Evolutionary conservation across 805 yeast genomes (phyloP).

Genomic region (Lipomyces japonicus): DNA sequence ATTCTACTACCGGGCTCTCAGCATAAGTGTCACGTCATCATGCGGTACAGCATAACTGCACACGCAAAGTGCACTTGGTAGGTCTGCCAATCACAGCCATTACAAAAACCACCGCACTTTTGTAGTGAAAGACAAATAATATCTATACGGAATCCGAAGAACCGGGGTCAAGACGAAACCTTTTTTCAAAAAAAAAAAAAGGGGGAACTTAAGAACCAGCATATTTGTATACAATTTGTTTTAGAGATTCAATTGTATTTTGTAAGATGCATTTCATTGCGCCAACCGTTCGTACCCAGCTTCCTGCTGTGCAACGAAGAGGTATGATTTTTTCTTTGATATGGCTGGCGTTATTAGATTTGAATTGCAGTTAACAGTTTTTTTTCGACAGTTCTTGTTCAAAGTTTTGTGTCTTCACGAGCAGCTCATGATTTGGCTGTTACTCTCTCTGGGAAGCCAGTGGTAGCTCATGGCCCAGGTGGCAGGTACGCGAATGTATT

Average conservation of each 20-base stretch:
- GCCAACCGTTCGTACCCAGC: slow-evolving; percentile 13
- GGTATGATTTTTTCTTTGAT: slow-evolving; percentile 4
- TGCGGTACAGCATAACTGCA: no score
- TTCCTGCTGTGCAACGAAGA: slow-evolving; percentile 6
- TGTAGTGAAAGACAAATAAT: no score
- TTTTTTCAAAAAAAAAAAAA: no score
- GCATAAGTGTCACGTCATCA: no score
- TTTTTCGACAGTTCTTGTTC: not conserved
- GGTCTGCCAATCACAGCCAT: slow-evolving; percentile 1
- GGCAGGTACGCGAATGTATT: slow-evolving; percentile 47
- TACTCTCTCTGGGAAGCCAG: slow-evolving; percentile 71
- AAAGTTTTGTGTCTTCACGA: slow-evolving; percentile 2
- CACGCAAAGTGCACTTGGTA: not conserved
- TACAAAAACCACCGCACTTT: no score
- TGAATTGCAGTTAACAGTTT: not conserved
- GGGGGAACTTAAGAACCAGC: no score
- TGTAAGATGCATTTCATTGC: slow-evolving; percentile 12
- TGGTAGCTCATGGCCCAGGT: slow-evolving; percentile 67
- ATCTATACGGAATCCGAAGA: no score
- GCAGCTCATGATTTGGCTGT: slow-evolving; percentile 46
- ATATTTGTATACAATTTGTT: no score
- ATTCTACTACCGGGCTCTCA: no score
- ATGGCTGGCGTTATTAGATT: not conserved
- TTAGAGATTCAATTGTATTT: not conserved
- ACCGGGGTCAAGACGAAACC: no score